Base-by-base conservation (phyloP, 208 protist species). In the Trypanosomatidae sp. region DNA sequence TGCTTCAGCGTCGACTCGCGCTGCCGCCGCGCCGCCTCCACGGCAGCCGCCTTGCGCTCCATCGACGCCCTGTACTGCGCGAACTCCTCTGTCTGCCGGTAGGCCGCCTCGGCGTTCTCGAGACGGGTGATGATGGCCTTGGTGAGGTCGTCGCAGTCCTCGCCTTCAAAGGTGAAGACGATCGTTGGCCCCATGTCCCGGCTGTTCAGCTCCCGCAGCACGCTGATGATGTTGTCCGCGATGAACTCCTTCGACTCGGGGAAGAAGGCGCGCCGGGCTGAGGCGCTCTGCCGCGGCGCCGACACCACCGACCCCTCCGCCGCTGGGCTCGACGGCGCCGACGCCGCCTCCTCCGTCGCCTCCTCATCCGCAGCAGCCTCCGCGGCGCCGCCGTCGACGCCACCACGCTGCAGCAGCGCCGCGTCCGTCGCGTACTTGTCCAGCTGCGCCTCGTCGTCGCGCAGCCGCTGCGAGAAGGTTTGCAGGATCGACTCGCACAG, bases 161-260 rank as follows among this genome's bases (percentile, higher is more conserved):
- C 84, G n/a, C 84, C 86, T 68, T 96, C 92, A 71, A 98, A 97
- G 72, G 77, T 91, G 81, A 98, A 98, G 65, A 97, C 90, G 74
- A 98, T 94, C 19, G 84, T 89, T 39, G 96, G 96, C 22, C 94
- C 89, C 87, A 97, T 93, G 55, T 97, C 83, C 28, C 91, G 82
- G 33, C 80, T 80, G 73, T 89, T 88, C n/a, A 97, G 79, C 81
- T 95, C 88, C n/a, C 90, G 81, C 77, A 98, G 77, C n/a, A 98
- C 83, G 76, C 84, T 90, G 69, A 96, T 91, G 22, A 96, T 90
- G 79, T 95, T 85, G 55, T 84, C 78, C 10, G 75, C 78, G 50
- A 96, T 90, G 83, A 91, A 97, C 71, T 95, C 83, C 66, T 90
- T 83, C 22, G 94, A 95, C 71, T 91, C 87, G 2, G 91, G 91